These are phyloP conservation scores for Botrytis hyacinthi DNA, from an alignment of 2,329 filamentous ascomycete species.

Conservation along the genomic window DNA sequence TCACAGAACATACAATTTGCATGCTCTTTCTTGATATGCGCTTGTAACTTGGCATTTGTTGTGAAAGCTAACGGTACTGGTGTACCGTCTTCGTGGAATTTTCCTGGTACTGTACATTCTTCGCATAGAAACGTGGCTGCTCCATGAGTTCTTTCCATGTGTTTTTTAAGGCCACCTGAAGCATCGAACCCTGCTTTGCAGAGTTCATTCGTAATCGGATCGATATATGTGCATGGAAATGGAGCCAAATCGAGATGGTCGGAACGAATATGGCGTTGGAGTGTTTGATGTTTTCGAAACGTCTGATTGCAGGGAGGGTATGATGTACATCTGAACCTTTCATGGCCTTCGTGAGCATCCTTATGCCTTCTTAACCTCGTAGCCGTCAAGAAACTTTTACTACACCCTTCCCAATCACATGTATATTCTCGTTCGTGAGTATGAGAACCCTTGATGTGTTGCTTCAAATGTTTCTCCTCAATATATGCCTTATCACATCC, in stretches of 20 bases:
- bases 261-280: conserved; percentile 76
- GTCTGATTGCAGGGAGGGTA: conserved; percentile 69
- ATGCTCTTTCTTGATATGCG: conserved; percentile 72
- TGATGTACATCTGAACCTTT: conserved; percentile 71
- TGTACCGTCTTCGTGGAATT: conserved; percentile 41
- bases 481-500: conserved; percentile 82
- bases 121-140: conserved; percentile 69
- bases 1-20: conserved; percentile 74
- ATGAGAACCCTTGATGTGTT: conserved; percentile 82
- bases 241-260: conserved; percentile 72
- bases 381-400: conserved; percentile 77
- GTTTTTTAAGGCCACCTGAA: conserved; percentile 66
- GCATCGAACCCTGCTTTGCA: conserved; percentile 74
- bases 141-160: conserved; percentile 68
- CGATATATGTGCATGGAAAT: conserved; percentile 65
- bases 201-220: conserved; percentile 49
- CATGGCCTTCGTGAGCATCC: conserved; percentile 73
- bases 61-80: conserved; percentile 59
- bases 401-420: conserved; percentile 71
- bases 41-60: conserved; percentile 67
- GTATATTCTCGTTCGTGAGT: conserved; percentile 65
- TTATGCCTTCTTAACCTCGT: conserved; percentile 75
- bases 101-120: conserved; percentile 55
- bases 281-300: conserved; percentile 84
- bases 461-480: conserved; percentile 80